Evolutionary conservation across 1,284 basidiomycete genomes (phyloP), one percentile per base, ranked within the genome.

Genomic region (Cryptococcus amylolentus): DNA sequence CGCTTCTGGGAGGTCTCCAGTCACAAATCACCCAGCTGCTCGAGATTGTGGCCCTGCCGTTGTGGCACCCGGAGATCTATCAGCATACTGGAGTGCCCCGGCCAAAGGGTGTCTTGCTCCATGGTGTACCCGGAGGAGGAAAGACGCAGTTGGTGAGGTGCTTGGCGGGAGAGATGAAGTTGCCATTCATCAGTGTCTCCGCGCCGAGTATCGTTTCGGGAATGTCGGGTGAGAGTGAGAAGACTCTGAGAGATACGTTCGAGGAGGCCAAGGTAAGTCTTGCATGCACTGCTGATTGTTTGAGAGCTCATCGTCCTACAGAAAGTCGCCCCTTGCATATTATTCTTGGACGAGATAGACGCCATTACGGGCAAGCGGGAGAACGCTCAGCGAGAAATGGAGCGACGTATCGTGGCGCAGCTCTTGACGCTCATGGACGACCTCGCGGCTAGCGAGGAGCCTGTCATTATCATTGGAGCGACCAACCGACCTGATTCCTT

Each of bases 311-410:
- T 46, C 18, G 42, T 28, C n/a, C 14, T 35, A 18, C 65, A 93
- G 90, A 85, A 88, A 65, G 81, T 88, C 20, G 91, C 93, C 0
- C 93, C 92, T 0, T 94, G 91, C 67, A 79, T 97, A 2, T 77
- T 96, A 4, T 97, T 97, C 78, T 89, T 97, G 49, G 95, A 98
- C 75, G 95, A 98, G 75, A 96, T 98, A 38, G 95, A 98, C 69
- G 92, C 95, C 6, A 96, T 98, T 65, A 98, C 94, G 1, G 92
- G 92, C 0, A 98, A 98, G 78, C 82, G 95, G 59, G 95, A 98
- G 78, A 98, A 89, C 62, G 95, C 95, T 0, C 92, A 95, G 70
- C 80, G 95, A 60, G 95, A 98, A 79, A 98, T 98, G 95, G 95
- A 98, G 70, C 81, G 94, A 43, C 83, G 95, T 8, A 98, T 98